Conservation (phyloP, 495 filamentous ascomycete species). For the Talaromyces adpressus region DNA sequence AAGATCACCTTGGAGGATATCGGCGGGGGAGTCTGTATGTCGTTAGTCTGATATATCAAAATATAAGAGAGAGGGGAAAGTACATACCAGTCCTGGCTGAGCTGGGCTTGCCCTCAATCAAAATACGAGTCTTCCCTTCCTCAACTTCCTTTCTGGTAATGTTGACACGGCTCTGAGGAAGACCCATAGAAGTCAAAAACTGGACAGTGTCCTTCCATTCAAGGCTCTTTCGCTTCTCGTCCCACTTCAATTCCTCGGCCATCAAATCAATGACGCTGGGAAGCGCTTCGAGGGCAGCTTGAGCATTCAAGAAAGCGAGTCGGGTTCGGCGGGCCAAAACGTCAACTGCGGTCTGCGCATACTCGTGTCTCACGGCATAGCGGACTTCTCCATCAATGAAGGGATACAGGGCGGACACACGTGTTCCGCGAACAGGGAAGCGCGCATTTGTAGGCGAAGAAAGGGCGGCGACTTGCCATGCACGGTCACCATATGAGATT, state of each 20-base stretch:
- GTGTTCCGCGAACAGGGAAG: constrained; percentile 82
- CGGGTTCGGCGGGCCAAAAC: constrained; percentile 83
- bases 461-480: constrained; percentile 89
- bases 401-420: constrained; percentile 77
- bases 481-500: constrained; percentile 86
- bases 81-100: constrained; percentile 66
- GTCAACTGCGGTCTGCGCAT: constrained; percentile 90
- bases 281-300: constrained; percentile 87
- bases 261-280: constrained; percentile 90
- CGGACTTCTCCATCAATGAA: constrained; percentile 96
- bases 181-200: constrained; percentile 81
- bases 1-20: constrained; percentile 44
- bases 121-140: constrained; percentile 61
- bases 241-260: constrained; percentile 83
- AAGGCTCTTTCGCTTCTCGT: constrained; percentile 58
- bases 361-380: constrained; percentile 85
- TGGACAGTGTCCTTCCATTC: constrained; percentile 81
- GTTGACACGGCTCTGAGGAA: constrained; percentile 66
- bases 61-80: neutral
- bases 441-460: constrained; percentile 73
- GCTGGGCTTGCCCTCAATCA: constrained; percentile 62
- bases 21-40: constrained; percentile 48
- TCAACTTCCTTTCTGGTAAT: constrained; percentile 73
- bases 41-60: constrained; percentile 18
- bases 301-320: constrained; percentile 89